These are phyloP conservation scores for Metarhizium humberi DNA, from an alignment of 2,329 filamentous ascomycete species.

Conservation along the genomic window DNA sequence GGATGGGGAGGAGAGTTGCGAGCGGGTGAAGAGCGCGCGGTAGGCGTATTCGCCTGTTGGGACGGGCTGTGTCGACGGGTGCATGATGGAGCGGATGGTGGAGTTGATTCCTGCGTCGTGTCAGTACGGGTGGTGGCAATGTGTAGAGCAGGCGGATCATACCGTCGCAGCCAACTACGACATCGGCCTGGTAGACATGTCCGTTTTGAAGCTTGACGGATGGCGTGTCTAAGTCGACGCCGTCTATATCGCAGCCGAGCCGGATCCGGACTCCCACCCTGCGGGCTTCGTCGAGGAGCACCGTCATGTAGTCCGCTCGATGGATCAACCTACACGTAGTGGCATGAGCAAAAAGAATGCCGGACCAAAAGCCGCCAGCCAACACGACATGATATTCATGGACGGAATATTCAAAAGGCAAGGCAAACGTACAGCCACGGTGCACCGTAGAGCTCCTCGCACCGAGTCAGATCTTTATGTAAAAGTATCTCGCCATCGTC, in stretches of 20 bases:
- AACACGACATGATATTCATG: neutral
- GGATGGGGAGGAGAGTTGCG: constrained; percentile 2
- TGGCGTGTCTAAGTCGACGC: constrained; percentile 6
- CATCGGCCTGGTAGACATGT: constrained; percentile 5
- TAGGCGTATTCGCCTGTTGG: constrained; percentile 7
- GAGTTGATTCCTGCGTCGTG: constrained; percentile 4
- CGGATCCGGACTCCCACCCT: constrained; percentile 5
- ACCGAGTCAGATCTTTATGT: constrained; percentile 5
- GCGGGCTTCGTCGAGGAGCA: constrained; percentile 8
- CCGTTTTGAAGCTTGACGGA: constrained; percentile 4
- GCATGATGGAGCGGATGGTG: constrained; percentile 5
- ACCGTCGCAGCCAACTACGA: constrained; percentile 10
- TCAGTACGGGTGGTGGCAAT: neutral
- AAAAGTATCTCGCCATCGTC: constrained; percentile 2
- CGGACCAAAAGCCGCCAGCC: neutral
- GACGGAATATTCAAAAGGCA: neutral
- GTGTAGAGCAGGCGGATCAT: neutral
- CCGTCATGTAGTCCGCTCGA: constrained; percentile 8
- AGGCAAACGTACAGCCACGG: constrained; percentile 11
- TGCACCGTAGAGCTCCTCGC: constrained; percentile 9
- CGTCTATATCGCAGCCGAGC: constrained; percentile 4
- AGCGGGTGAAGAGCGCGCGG: constrained; percentile 4
- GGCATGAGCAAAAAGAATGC: neutral
- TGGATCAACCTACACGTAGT: constrained; percentile 6
- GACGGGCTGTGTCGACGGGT: constrained; percentile 2